Base-by-base conservation (phyloP, 1,284 basidiomycete genomes). In the Cutaneotrichosporon sp. region DNA sequence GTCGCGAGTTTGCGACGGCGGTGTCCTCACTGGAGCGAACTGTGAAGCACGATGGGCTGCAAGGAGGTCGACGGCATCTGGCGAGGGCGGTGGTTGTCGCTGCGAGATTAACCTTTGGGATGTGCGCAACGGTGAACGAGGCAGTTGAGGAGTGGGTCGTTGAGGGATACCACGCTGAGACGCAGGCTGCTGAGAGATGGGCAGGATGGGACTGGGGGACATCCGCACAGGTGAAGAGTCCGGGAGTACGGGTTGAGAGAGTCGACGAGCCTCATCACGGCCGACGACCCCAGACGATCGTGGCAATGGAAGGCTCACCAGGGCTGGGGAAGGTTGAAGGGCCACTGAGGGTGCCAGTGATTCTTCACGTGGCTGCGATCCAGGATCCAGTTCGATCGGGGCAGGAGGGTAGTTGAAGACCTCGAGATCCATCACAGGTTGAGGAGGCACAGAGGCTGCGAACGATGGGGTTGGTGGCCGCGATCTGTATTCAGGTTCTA, bases 51-150 rank as follows among this genome's bases (percentile, higher is more conserved):
- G 16, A 18, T 46, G n/a, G 5, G 42, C 57, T 2, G 47, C 58
- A 5, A 59, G 47, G 22, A 59, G 21, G 49, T 50, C 58, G 6
- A 59, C 18, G 8, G 58, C 58, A 26, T 59, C 58, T 4, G 58
- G 58, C 4, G 58, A 50, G 31, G 58, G 34, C 2, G 58, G 21
- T 26, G 31, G 49, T 2, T n/a, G 57, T 36, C 31, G 57, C 46
- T 22, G 57, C 7, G 9, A 30, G 56, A 13, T 13, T 13, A 13
- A 55, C 52, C n/a, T 14, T 13, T 56, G 32, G 34, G 32, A 51
- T 13, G 30, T 53, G 30, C 42, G 42, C 9, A 46, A 18, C 18
- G 42, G 42, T 8, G 42, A 46, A n/a, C 16, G 42, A n/a, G 42
- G 42, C 4, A 46, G 18, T 46, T n/a, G 42, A 46, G 42, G 16